Base-by-base conservation (phyloP, 192 early-diverging fungal species). In the Coemansia sp. region DNA sequence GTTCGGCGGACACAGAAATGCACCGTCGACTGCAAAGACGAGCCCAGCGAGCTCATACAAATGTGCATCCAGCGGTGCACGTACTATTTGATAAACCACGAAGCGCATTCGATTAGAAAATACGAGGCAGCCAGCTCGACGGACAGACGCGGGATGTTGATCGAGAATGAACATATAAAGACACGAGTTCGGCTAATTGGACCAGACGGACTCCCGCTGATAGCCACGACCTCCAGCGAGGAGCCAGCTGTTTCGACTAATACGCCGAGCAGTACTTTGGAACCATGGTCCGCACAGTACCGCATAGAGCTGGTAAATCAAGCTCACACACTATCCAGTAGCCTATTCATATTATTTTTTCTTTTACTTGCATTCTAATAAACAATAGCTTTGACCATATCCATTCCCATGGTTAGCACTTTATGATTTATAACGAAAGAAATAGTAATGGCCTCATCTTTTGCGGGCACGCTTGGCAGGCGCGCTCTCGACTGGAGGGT, bases 1-100 rank as follows among this genome's bases (percentile, higher is more conserved):
- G 57, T 81, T 3, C 42, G 56, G 26, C 68, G 78, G n/a, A 81
- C 78, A 22, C 78, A 81, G 23, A 50, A 46, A 47, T 81, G 78
- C 66, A 60, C 44, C 11, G 54, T 66, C 15, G 66, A 72, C 21
- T 81, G 78, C 56, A 67, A 72, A 17, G 56, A 65, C 11, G 48
- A 74, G 65, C 72, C 68, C 3, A 62, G 70, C 3, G 71, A 74
- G 53, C 69, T 75, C 26, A 40, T 74, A 0, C 65, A 71, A 21
- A 75, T 81, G 72, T 81, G 78, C 21, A 75, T 81, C 53, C 78
- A 75, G 49, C 55, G 66, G 36, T 81, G 78, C 57, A 59, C 72
- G 5, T 70, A 68, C 44, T 81, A 67, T 63, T 26, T 81, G 72
- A 65, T 68, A 3, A 63, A 81, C 34, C 78, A 72, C 0, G 58